Evolutionary conservation across 2,329 filamentous ascomycete genomes (phyloP).

Genomic region (Colletotrichum sp.): DNA sequence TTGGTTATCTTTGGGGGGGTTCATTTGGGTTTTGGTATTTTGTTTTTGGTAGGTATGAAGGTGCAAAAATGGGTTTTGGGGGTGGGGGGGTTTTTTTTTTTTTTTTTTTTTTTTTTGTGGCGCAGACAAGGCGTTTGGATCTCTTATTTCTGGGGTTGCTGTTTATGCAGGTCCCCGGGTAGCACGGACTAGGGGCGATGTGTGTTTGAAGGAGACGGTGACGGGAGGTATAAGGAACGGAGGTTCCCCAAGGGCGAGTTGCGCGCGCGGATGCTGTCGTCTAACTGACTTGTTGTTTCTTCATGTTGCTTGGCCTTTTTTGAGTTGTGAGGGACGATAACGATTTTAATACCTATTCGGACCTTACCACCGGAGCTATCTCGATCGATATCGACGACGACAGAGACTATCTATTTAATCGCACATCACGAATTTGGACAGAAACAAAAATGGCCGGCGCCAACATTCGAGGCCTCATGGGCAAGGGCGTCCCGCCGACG

Average conservation of each 20-base stretch:
- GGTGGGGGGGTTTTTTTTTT: too few relatives aligned
- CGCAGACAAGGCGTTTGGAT: neutral
- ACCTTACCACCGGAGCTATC: neutral
- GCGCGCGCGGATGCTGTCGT: neutral
- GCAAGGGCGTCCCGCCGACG: slow-evolving; percentile 38
- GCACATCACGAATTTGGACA: neutral
- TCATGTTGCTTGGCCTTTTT: neutral
- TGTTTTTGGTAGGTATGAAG: too few relatives aligned
- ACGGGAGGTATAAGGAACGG: neutral
- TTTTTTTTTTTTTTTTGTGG: neutral
- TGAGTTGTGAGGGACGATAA: neutral
- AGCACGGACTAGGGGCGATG: neutral
- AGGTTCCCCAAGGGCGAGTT: neutral
- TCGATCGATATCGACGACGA: neutral
- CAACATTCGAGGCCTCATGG: slow-evolving; percentile 34
- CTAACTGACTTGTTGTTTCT: neutral
- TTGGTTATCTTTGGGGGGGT: too few relatives aligned
- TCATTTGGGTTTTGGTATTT: too few relatives aligned
- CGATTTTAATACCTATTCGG: neutral
- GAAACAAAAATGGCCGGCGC: neutral
- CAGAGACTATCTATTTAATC: neutral
- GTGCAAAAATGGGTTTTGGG: too few relatives aligned
- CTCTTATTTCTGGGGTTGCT: neutral
- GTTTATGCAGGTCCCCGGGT: neutral
- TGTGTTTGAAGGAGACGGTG: neutral